Evolutionary conservation across 1,284 basidiomycete species (phyloP).

Genomic region (Ustilago sp.): DNA sequence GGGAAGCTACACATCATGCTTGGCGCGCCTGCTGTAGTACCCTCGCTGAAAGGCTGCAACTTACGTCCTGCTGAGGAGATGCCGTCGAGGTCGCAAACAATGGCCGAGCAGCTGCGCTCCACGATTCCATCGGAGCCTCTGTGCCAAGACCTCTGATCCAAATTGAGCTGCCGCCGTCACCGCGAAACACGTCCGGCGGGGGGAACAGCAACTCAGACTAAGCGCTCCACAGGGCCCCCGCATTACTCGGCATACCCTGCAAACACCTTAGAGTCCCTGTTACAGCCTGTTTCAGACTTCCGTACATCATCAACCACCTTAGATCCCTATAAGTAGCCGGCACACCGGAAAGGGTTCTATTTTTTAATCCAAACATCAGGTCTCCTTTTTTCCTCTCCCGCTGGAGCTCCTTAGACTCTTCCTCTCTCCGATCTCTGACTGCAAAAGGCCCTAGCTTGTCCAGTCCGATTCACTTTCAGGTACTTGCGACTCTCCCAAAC

Average conservation of each 20-base stretch:
- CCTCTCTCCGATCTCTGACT: neutral
- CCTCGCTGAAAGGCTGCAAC: neutral
- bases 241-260: neutral
- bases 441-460: neutral
- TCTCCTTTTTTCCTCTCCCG: neutral
- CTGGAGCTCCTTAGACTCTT: neutral
- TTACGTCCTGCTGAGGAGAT: neutral
- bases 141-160: constrained; percentile 4
- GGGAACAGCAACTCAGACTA: neutral
- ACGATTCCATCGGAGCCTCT: neutral
- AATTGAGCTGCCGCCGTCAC: neutral
- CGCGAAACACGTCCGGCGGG: neutral
- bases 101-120: neutral
- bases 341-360: neutral
- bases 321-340: neutral
- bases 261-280: neutral
- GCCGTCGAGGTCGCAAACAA: neutral
- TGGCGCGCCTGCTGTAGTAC: neutral
- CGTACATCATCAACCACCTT: neutral
- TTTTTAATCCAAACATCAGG: neutral
- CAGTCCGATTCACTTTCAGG: neutral
- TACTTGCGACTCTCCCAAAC: neutral
- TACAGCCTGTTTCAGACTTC: neutral
- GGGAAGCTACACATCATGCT: neutral
- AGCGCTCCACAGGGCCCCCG: neutral